phyloP scores from a whole-genome alignment of 192 early-diverging fungal genomes.

The Podila horticola region DNA sequence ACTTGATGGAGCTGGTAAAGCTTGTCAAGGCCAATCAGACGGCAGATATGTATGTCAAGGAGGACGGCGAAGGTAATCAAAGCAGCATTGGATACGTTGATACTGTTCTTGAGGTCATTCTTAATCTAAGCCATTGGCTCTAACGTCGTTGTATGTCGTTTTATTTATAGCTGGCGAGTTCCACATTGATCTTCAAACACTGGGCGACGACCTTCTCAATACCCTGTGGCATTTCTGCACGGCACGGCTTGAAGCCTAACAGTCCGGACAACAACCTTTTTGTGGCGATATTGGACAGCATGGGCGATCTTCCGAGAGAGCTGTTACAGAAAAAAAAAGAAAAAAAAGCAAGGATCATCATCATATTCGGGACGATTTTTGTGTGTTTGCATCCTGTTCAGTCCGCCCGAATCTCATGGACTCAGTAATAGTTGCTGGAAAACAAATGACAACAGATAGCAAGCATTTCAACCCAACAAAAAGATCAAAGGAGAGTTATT shows the following conservation, averaged over 20 bases:
- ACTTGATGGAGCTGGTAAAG: conserved; percentile 49
- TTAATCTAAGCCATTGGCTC: too few species aligned
- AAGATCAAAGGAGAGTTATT: too few species aligned
- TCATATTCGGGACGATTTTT: too few species aligned
- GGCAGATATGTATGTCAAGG: conserved; percentile 54
- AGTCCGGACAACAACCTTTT: too few species aligned
- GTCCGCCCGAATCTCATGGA: too few species aligned
- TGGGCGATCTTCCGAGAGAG: background rate
- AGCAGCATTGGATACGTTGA: too few species aligned
- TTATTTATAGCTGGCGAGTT: conserved; percentile 41
- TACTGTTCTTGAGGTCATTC: background rate
- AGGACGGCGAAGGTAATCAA: conserved; percentile 51
- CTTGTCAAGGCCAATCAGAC: conserved; percentile 52
- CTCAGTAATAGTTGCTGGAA: too few species aligned
- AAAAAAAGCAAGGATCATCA: too few species aligned
- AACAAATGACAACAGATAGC: too few species aligned
- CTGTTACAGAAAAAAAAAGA: too few species aligned
- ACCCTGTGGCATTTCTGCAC: conserved; percentile 52
- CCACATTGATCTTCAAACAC: conserved; percentile 53
- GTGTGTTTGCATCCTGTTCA: too few species aligned
- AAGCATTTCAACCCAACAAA: too few species aligned
- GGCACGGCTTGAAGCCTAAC: background rate
- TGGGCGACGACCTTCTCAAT: conserved; percentile 44
- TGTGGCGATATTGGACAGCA: background rate
- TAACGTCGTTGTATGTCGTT: background rate